phyloP scores from a whole-genome alignment of 75 land plant genomes.

The Pseudotsuga menziesii region DNA sequence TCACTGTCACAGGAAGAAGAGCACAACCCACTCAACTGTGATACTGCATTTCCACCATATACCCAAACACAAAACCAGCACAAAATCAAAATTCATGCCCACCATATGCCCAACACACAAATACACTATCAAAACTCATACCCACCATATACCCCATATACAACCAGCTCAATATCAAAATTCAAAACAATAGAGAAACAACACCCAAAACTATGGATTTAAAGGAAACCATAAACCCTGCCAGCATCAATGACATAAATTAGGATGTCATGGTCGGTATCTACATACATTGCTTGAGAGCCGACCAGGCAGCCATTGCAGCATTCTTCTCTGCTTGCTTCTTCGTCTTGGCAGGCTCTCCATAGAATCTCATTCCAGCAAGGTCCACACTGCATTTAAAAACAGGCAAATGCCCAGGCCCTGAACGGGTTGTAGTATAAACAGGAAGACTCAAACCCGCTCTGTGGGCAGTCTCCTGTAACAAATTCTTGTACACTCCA shows the following conservation, averaged over 20 bases:
- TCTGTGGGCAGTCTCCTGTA: conserved; percentile 45
- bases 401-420: conserved; percentile 33
- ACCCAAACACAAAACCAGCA: not conserved
- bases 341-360: conserved; percentile 42
- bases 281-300: conserved; percentile 29
- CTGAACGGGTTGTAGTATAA: conserved; percentile 29
- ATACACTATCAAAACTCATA: not conserved
- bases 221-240: too few relatives aligned
- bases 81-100: not conserved
- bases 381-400: conserved; percentile 41
- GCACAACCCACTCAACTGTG: conserved; percentile 16
- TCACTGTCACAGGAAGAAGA: conserved; percentile 28
- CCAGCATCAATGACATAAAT: not conserved
- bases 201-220: too few relatives aligned
- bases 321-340: conserved; percentile 55
- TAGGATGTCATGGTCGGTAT: not conserved
- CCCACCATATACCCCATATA: not conserved
- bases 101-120: not conserved
- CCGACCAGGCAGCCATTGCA: conserved; percentile 44
- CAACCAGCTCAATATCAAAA: too few relatives aligned
- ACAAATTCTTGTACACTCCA: conserved; percentile 41
- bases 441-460: conserved; percentile 36
- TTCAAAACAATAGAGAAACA: not conserved
- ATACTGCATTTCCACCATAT: conserved; percentile 16
- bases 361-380: conserved; percentile 36